Conservation (phyloP, 202 grass and related monocot genomes). For the Alloteropsis angusta region DNA sequence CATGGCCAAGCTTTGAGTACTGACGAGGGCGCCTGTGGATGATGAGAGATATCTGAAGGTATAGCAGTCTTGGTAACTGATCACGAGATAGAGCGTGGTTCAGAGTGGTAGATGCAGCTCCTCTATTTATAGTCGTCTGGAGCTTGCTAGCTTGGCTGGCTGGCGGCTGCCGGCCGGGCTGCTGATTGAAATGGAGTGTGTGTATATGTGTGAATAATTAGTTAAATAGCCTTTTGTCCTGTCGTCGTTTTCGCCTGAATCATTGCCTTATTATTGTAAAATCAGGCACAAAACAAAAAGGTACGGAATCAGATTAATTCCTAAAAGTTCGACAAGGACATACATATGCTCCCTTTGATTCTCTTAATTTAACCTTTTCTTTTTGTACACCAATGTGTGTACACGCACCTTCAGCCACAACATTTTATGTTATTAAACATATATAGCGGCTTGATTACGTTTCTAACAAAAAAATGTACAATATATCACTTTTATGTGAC, state of each 20-base stretch:
- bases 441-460: background rate
- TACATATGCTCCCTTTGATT: background rate
- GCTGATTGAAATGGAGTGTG: background rate
- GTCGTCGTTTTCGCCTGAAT: constrained; percentile 1
- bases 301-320: constrained; percentile 3
- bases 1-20: constrained; percentile 34
- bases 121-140: constrained; percentile 42
- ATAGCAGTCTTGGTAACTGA: background rate
- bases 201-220: background rate
- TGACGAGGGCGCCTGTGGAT: background rate
- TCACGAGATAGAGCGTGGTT: constrained; percentile 11
- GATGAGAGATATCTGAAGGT: background rate
- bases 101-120: background rate
- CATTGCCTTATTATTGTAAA: constrained; percentile 12
- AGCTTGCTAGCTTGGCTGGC: background rate
- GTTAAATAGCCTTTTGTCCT: constrained; percentile 8
- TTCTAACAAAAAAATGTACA: background rate
- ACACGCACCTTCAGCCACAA: background rate
- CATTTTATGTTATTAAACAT: background rate
- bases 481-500: background rate
- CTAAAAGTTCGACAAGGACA: constrained; percentile 9
- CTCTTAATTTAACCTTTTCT: background rate
- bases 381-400: background rate
- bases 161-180: no score
- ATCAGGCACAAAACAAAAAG: background rate